A percentile compares a stretch with the other conserved stretches of the same genome.
Conservation (phyloP, 768 basidiomycete species). For the Baorangia bicolor region DNA sequence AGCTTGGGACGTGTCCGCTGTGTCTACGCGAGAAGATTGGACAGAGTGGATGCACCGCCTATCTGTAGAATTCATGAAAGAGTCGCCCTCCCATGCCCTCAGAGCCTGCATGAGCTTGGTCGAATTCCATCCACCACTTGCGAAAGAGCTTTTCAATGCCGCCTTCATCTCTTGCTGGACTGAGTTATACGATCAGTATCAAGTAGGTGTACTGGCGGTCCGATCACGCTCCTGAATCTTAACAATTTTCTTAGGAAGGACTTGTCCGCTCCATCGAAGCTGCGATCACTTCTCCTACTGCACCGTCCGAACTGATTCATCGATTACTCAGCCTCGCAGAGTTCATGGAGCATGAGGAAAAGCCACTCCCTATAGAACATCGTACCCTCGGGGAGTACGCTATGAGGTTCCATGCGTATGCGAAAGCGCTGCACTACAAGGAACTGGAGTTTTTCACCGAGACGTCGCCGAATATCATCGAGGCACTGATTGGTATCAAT, state of each 20-base stretch:
- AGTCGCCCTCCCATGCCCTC: conserved; percentile 97
- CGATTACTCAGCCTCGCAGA: conserved; percentile 91
- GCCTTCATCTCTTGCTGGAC: conserved; percentile 98
- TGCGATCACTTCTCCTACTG: conserved; percentile 74
- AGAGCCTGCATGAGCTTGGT: conserved; percentile 94
- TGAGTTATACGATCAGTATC: conserved; percentile 94
- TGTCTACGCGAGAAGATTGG: conserved; percentile 86
- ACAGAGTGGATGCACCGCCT: conserved; percentile 92
- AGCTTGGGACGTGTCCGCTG: conserved; percentile 87
- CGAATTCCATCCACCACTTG: conserved; percentile 86
- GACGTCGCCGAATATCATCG: conserved; percentile 86
- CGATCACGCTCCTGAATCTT: neutral
- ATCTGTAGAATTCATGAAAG: conserved; percentile 95
- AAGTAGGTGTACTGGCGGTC: conserved; percentile 47
- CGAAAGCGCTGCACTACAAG: conserved; percentile 98
- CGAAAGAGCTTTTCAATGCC: conserved; percentile 94
- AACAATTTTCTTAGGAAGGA: conserved; percentile 66
- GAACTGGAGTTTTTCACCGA: conserved; percentile 96
- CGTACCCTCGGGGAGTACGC: conserved; percentile 93
- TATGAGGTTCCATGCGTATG: conserved; percentile 89
- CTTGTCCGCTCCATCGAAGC: conserved; percentile 86
- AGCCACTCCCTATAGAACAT: conserved; percentile 90
- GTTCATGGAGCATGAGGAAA: conserved; percentile 99
- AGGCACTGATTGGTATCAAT: conserved; percentile 94
- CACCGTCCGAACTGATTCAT: conserved; percentile 88